Conservation (phyloP, 2,329 filamentous ascomycete genomes). For the Talaromyces sp. region DNA sequence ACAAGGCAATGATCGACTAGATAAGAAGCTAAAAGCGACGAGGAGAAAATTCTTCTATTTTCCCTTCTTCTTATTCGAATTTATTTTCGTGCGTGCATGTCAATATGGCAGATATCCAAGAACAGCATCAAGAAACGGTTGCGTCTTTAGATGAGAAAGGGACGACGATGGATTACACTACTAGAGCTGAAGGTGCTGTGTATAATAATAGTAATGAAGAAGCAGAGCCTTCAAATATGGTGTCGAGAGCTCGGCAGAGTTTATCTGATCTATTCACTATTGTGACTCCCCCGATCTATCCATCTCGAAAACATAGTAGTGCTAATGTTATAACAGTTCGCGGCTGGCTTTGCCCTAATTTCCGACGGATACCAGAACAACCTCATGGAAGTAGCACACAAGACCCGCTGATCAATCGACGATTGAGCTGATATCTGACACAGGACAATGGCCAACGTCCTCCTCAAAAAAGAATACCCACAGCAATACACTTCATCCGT, state of each 20-base stretch:
- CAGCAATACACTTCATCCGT: slow-evolving; percentile 26
- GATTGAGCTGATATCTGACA: neutral
- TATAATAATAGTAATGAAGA: neutral
- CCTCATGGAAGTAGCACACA: slow-evolving; percentile 22
- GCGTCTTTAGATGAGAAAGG: neutral
- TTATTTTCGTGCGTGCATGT: neutral
- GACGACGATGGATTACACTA: neutral
- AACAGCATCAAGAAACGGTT: neutral
- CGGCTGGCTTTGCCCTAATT: slow-evolving; percentile 29
- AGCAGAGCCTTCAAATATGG: slow-evolving; percentile 17
- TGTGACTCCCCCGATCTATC: slow-evolving; percentile 17
- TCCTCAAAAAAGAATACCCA: slow-evolving; percentile 27
- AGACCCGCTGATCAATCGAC: neutral
- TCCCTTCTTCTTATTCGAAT: no score
- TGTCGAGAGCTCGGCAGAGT: slow-evolving; percentile 24
- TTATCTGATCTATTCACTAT: slow-evolving; percentile 29
- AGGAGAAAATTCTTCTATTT: neutral
- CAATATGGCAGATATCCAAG: neutral
- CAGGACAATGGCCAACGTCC: slow-evolving; percentile 31
- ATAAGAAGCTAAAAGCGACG: neutral
- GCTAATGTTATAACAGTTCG: slow-evolving; percentile 20
- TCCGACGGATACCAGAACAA: slow-evolving; percentile 33
- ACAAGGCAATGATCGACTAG: neutral
- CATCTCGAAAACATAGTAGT: neutral
- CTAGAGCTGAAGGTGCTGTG: neutral